Base-by-base conservation (phyloP, 495 filamentous ascomycete genomes). In the Xylaria flabelliformis region DNA sequence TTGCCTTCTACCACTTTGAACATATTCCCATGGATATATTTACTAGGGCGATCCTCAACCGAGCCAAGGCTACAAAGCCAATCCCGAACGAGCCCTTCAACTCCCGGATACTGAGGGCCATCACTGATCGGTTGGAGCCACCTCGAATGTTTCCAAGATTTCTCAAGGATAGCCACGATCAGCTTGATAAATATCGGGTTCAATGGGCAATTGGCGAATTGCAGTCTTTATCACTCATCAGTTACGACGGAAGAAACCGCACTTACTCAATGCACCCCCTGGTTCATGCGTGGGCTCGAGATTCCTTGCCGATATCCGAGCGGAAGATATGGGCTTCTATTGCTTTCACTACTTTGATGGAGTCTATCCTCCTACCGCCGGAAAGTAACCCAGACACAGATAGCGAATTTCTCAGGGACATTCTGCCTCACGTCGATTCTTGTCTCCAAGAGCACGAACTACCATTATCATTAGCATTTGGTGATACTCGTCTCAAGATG, bases 181-280 rank as follows among this genome's bases (percentile, higher is more conserved):
- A 58, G 34, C 55, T 58, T 58, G 55, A 58, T 58, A 58, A 8
- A 34, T 58, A 58, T 34, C 55, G 55, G 24, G 19, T 58, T 34
- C 34, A 17, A 9, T 29, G 29, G 29, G 55, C 55, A 21, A 58
- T 58, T 34, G 29, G 55, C 24, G 55, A 58, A 34, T 58, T 58
- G 19, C 55, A 58, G 55, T 58, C 55, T 4, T 34, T 58, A 58
- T 58, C 55, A 17, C 55, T 58, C 4, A 58, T 58, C n/a, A 58
- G 29, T 58, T 58, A 58, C 26, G 55, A 58, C 19, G 55, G 29
- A 34, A 58, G 55, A 32, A 34, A 58, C 55, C 55, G 55, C 3
- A 58, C 55, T 34, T 58, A 29, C 26, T 58, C 55, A 58, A 58
- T 58, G 55, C 55, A 58, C 29, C 55, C 55, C 55, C 17, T 58